These are phyloP conservation scores for Trichoderma erinaceum DNA, from an alignment of 495 filamentous ascomycete genomes.

Conservation along the genomic window DNA sequence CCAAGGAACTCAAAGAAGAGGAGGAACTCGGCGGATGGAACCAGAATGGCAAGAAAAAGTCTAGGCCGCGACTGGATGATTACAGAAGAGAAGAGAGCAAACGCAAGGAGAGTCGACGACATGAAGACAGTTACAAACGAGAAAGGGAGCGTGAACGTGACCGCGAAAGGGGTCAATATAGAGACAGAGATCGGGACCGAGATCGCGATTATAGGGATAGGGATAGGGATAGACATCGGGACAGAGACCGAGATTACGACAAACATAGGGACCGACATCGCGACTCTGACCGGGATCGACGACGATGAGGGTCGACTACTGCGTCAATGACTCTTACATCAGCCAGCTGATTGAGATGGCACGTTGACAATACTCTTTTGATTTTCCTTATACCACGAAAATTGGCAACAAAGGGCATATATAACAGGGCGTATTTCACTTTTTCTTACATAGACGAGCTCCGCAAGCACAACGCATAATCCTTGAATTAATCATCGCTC, in stretches of 20 bases:
- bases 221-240: slow-evolving; percentile 28
- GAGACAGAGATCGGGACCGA: slow-evolving; percentile 29
- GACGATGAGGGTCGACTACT: background rate
- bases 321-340: background rate
- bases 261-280: slow-evolving; percentile 12
- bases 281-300: slow-evolving; percentile 4
- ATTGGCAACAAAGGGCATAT: too few relatives aligned
- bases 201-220: slow-evolving; percentile 30
- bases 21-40: slow-evolving; percentile 50
- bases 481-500: background rate
- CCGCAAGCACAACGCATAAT: background rate
- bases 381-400: background rate
- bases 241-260: slow-evolving; percentile 22
- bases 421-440: background rate
- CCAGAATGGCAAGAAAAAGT: slow-evolving; percentile 28
- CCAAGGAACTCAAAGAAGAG: slow-evolving; percentile 62
- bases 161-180: slow-evolving; percentile 28
- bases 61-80: slow-evolving; percentile 38
- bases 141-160: slow-evolving; percentile 41
- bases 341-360: background rate
- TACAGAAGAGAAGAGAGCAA: slow-evolving; percentile 41
- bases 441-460: background rate
- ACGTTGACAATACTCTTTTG: background rate
- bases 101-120: slow-evolving; percentile 31
- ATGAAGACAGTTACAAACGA: slow-evolving; percentile 39